A percentile compares a stretch with the other conserved stretches of the same genome.
Evolutionary conservation across 2,329 filamentous ascomycete genomes (phyloP).

Genomic region (Magnaporthiopsis rhizophila): DNA sequence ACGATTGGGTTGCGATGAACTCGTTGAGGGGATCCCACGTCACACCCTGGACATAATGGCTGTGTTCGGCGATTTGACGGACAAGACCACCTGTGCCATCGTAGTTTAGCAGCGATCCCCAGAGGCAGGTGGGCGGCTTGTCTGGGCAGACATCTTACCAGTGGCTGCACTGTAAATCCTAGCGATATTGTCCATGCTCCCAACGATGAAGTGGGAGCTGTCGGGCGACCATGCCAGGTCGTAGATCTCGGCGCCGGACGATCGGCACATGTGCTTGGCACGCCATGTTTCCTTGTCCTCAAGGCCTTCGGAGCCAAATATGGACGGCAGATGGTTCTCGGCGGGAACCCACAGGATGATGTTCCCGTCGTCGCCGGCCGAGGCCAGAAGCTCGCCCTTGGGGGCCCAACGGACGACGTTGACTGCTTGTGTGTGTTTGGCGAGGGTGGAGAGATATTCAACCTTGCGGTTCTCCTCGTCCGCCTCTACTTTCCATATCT

Average conservation of each 20-base stretch:
- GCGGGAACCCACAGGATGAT: slow-evolving; percentile 93
- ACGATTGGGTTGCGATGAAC: slow-evolving; percentile 96
- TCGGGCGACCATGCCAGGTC: slow-evolving; percentile 99
- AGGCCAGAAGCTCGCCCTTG: slow-evolving; percentile 86
- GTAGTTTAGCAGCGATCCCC: slow-evolving; percentile 7
- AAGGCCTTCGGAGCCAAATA: slow-evolving; percentile 72
- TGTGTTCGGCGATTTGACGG: slow-evolving; percentile 92
- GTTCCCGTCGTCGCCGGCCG: slow-evolving; percentile 94
- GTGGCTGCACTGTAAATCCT: slow-evolving; percentile 93
- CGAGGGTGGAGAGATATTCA: slow-evolving; percentile 82
- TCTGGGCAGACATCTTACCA: slow-evolving; percentile 39
- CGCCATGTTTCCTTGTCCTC: slow-evolving; percentile 98
- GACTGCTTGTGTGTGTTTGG: slow-evolving; percentile 93
- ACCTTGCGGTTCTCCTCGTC: slow-evolving; percentile 82
- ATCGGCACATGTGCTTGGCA: slow-evolving; percentile 95
- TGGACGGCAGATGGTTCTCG: slow-evolving; percentile 55
- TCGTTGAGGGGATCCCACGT: slow-evolving; percentile 98
- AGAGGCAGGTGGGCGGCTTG: too few relatives aligned
- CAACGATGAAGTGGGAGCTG: slow-evolving; percentile 90
- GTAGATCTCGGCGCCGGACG: slow-evolving; percentile 92
- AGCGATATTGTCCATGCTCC: slow-evolving; percentile 98
- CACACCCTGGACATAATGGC: slow-evolving; percentile 96
- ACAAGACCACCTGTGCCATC: slow-evolving; percentile 50
- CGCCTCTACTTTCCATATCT: slow-evolving; percentile 87
- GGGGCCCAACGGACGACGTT: slow-evolving; percentile 97